These are phyloP conservation scores for Salix udensis DNA, from an alignment of 345 rosid species.

Conservation along the genomic window DNA sequence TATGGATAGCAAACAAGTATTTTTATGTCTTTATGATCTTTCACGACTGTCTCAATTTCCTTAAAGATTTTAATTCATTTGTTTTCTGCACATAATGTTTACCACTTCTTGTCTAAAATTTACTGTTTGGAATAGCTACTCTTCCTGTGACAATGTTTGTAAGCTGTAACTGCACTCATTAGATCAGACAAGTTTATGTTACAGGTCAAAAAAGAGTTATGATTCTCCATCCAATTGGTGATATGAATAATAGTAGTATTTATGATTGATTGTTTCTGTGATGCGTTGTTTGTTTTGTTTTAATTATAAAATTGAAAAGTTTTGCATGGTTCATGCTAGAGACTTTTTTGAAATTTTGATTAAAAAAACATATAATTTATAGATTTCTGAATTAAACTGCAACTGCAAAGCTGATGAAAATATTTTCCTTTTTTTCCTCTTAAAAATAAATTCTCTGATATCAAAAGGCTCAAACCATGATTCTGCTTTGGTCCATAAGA, in stretches of 20 bases:
- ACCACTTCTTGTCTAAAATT: background rate
- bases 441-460: no score
- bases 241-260: background rate
- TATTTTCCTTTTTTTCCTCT: background rate
- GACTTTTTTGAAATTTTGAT: no score
- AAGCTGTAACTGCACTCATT: background rate
- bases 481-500: background rate
- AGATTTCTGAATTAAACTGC: no score
- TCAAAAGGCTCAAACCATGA: background rate
- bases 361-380: no score
- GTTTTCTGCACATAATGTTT: background rate
- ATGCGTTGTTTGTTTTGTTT: no score
- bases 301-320: no score
- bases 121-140: background rate
- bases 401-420: background rate
- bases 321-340: no score
- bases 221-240: background rate
- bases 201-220: background rate
- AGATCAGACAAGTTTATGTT: background rate
- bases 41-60: background rate
- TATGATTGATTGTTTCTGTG: no score
- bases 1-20: constrained; percentile 18
- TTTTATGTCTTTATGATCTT: background rate
- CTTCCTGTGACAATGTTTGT: background rate
- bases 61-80: background rate